A percentile compares a stretch with the other conserved stretches of the same genome.
Conservation (phyloP, 345 rosid genomes). For the Brassica incana region DNA sequence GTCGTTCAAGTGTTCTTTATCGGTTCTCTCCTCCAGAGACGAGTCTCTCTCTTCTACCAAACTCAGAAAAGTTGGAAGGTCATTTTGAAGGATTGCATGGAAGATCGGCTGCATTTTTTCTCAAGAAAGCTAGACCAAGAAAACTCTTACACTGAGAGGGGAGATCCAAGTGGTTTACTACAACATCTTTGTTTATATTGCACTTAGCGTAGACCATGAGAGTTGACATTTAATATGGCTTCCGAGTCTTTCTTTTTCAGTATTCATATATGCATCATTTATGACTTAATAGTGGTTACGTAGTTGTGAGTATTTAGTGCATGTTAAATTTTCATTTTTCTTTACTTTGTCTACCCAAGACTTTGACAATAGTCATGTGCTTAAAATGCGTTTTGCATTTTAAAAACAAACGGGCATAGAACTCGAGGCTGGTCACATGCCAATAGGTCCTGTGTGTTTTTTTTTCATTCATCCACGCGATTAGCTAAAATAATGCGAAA, state of each 20-base stretch:
- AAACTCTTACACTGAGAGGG: background rate
- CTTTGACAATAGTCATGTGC: background rate
- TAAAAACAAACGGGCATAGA: background rate
- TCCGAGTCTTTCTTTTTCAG: background rate
- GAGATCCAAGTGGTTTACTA: background rate
- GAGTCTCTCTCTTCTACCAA: background rate
- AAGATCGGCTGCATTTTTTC: slow-evolving; percentile 1
- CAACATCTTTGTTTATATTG: background rate
- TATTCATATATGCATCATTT: background rate
- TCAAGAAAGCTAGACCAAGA: background rate
- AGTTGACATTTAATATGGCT: background rate
- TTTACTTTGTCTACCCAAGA: background rate
- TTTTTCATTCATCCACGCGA: background rate
- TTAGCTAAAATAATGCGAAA: background rate
- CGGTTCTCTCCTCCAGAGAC: background rate
- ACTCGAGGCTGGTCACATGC: background rate
- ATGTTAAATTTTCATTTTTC: background rate
- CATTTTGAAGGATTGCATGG: background rate
- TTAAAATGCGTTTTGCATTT: background rate
- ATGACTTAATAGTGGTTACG: background rate
- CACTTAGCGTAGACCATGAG: background rate
- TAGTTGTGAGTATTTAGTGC: background rate
- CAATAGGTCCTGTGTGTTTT: background rate
- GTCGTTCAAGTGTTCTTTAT: background rate
- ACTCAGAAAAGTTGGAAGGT: background rate